Conservation (phyloP, 192 early-diverging fungal genomes). For the Coemansia sp. region DNA sequence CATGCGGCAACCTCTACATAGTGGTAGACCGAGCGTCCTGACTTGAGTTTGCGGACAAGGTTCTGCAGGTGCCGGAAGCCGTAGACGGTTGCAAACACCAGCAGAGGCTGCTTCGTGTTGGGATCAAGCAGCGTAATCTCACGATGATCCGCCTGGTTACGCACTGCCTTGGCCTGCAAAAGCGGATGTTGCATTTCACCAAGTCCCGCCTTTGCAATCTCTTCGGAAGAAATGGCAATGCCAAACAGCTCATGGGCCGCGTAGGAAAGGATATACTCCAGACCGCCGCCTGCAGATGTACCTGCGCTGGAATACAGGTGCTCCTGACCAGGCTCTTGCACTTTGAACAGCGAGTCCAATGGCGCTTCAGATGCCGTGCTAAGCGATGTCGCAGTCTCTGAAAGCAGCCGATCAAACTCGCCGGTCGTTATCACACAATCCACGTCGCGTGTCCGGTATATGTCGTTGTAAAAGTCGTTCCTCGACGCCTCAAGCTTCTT, state of each 20-base stretch:
- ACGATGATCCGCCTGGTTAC: slow-evolving; percentile 77
- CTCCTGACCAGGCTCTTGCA: slow-evolving; percentile 18
- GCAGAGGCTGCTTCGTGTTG: slow-evolving; percentile 52
- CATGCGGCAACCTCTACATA: slow-evolving; percentile 98
- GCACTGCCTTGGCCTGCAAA: slow-evolving; percentile 67
- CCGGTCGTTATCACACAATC: slow-evolving; percentile 96
- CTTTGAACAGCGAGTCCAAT: slow-evolving; percentile 60
- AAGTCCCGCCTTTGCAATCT: slow-evolving; percentile 44
- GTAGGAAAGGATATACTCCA: slow-evolving; percentile 84
- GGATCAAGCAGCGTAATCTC: slow-evolving; percentile 64
- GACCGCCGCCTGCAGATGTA: slow-evolving; percentile 86
- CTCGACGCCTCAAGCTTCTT: slow-evolving; percentile 98
- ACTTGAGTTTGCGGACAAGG: slow-evolving; percentile 93
- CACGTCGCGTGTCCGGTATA: slow-evolving; percentile 84
- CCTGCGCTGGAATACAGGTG: slow-evolving; percentile 67
- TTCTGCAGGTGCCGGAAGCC: slow-evolving; percentile 99
- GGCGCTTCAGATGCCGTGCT: slow-evolving; percentile 53
- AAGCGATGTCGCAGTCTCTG: slow-evolving; percentile 62
- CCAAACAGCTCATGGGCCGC: slow-evolving; percentile 80
- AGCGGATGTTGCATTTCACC: slow-evolving; percentile 44
- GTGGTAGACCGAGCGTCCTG: slow-evolving; percentile 72
- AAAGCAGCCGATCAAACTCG: slow-evolving; percentile 87
- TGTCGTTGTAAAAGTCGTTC: slow-evolving; percentile 82
- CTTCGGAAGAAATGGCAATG: slow-evolving; percentile 61
- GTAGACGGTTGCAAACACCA: slow-evolving; percentile 86